phyloP scores from a whole-genome alignment of 257 asterid genomes.

The Ocimum tenuiflorum region DNA sequence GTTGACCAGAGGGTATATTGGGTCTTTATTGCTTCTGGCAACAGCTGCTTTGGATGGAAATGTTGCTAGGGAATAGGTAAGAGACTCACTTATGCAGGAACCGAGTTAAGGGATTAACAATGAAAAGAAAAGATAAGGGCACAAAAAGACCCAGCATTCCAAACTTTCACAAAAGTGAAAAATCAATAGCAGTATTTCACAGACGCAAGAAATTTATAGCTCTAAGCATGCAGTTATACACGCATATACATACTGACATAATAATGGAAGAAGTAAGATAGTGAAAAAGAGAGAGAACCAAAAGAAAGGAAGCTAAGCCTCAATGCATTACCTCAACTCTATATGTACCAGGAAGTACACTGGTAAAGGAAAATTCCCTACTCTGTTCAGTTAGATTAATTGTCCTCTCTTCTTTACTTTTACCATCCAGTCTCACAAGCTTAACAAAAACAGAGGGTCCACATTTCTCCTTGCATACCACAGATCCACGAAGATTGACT shows the following conservation, averaged over 20 bases:
- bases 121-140: neutral
- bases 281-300: neutral
- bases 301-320: slow-evolving; percentile 20
- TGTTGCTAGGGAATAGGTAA: slow-evolving; percentile 1
- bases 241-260: neutral
- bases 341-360: slow-evolving; percentile 86
- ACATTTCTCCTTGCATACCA: slow-evolving; percentile 76
- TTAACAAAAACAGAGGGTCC: slow-evolving; percentile 63
- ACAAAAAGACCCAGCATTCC: neutral
- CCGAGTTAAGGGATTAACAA: neutral
- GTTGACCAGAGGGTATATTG: neutral
- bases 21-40: neutral
- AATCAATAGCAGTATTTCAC: slow-evolving; percentile 8
- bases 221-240: neutral
- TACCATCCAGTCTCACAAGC: slow-evolving; percentile 59
- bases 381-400: slow-evolving; percentile 52
- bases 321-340: slow-evolving; percentile 68
- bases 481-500: slow-evolving; percentile 73
- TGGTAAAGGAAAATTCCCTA: slow-evolving; percentile 58
- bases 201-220: neutral
- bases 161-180: slow-evolving; percentile 4
- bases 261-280: slow-evolving; percentile 1
- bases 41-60: neutral
- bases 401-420: slow-evolving; percentile 42
- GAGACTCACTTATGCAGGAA: neutral